Evolutionary conservation across 2,329 filamentous ascomycete species (phyloP).

Genomic region (Aspergillus ustus): DNA sequence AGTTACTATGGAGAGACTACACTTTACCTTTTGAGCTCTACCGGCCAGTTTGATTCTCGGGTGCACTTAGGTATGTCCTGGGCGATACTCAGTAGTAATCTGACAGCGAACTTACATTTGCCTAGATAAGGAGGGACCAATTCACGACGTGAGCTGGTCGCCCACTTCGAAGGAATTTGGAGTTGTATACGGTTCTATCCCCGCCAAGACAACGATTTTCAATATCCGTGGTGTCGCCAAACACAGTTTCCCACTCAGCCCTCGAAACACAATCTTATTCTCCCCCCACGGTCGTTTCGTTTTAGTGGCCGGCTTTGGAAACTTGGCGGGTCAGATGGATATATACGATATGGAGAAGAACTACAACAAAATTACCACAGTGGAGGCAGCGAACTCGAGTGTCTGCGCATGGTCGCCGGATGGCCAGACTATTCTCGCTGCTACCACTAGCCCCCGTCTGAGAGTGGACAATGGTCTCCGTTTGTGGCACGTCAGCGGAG

Average conservation of each 20-base stretch:
- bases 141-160: conserved; percentile 98
- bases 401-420: conserved; percentile 98
- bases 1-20: conserved; percentile 99
- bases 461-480: conserved; percentile 96
- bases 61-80: conserved; percentile 68
- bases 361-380: conserved; percentile 87
- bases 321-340: conserved; percentile 95
- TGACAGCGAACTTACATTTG: conserved; percentile 17
- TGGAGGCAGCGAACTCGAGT: conserved; percentile 93
- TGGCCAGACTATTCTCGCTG: conserved; percentile 92
- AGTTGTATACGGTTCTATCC: conserved; percentile 98
- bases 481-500: conserved; percentile 89
- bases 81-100: not conserved
- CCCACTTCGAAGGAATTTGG: conserved; percentile 97
- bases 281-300: conserved; percentile 93
- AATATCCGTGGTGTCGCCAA: conserved; percentile 82
- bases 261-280: conserved; percentile 93
- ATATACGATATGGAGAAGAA: conserved; percentile 96
- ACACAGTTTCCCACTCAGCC: conserved; percentile 83
- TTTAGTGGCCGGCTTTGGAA: conserved; percentile 93
- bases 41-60: conserved; percentile 88
- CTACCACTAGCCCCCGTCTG: conserved; percentile 93
- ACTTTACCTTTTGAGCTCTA: conserved; percentile 90
- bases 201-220: conserved; percentile 98
- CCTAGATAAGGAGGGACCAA: conserved; percentile 91